These are phyloP conservation scores for Astraeus odoratus DNA, from an alignment of 768 basidiomycete species.

Conservation along the genomic window DNA sequence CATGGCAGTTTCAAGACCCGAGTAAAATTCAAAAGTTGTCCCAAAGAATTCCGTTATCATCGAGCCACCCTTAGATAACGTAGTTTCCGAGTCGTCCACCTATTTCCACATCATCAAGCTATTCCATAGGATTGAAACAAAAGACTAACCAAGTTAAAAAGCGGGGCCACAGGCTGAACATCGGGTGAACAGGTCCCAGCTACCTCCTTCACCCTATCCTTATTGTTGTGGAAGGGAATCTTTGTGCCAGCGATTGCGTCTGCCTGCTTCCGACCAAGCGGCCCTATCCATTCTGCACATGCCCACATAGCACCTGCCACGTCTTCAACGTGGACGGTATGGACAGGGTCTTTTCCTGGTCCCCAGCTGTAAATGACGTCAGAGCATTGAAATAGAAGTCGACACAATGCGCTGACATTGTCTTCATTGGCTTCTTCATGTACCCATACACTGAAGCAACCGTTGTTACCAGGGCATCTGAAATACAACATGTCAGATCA, in stretches of 20 bases:
- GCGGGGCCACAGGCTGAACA: conserved; percentile 55
- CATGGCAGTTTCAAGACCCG: conserved; percentile 55
- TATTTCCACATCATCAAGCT: conserved; percentile 19
- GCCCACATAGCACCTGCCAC: conserved; percentile 74
- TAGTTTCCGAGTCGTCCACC: conserved; percentile 74
- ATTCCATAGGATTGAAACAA: not conserved
- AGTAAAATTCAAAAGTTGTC: conserved; percentile 78
- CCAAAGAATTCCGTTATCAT: conserved; percentile 66
- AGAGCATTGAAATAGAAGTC: conserved; percentile 2
- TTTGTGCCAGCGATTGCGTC: conserved; percentile 59
- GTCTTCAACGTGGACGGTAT: conserved; percentile 76
- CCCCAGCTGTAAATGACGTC: conserved; percentile 51
- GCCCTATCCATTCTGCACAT: conserved; percentile 67
- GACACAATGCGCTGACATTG: conserved; percentile 44
- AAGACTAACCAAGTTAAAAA: conserved; percentile 71
- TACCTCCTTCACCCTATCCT: conserved; percentile 57
- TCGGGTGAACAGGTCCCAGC: conserved; percentile 53
- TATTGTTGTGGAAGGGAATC: conserved; percentile 46
- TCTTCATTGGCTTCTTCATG: conserved; percentile 80
- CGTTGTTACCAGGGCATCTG: conserved; percentile 66
- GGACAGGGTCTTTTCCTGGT: conserved; percentile 66
- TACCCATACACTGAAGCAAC: conserved; percentile 78
- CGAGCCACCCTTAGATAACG: conserved; percentile 58
- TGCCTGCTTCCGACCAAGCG: conserved; percentile 57
- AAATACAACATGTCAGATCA: conserved; percentile 8